Evolutionary conservation across 306 rosid species (phyloP).

Genomic region (Lathyrus sativus): DNA sequence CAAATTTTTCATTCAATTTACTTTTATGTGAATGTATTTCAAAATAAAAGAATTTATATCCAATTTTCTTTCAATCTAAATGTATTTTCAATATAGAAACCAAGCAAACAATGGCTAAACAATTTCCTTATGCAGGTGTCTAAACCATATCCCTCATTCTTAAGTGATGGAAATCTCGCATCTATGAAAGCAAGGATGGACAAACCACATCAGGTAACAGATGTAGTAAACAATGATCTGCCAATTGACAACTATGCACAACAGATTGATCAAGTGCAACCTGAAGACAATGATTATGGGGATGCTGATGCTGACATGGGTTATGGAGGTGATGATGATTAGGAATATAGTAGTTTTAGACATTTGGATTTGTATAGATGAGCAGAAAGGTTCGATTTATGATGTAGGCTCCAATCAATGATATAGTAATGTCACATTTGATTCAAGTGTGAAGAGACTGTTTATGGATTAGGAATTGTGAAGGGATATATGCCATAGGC

Average conservation of each 20-base stretch:
- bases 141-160: conserved; percentile 71
- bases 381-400: conserved; percentile 4
- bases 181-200: conserved; percentile 44
- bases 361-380: conserved; percentile 12
- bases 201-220: conserved; percentile 25
- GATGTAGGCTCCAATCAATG: not conserved
- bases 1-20: not conserved
- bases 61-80: not conserved
- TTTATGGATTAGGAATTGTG: conserved; percentile 4
- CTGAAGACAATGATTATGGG: conserved; percentile 35
- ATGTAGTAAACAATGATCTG: not conserved
- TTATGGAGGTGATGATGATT: conserved; percentile 35
- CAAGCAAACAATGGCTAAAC: not conserved
- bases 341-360: conserved; percentile 8
- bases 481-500: not conserved
- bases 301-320: conserved; percentile 21
- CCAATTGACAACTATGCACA: conserved; percentile 19
- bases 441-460: not conserved
- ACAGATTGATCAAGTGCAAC: conserved; percentile 30
- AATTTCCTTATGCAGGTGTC: conserved; percentile 56
- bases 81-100: not conserved
- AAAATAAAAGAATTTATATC: not conserved
- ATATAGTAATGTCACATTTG: not conserved
- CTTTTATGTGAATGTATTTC: not conserved
- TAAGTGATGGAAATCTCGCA: conserved; percentile 61